Conservation (phyloP, 2,329 filamentous ascomycete genomes). For the Ophiognomonia clavigignenti-juglandacearum region DNA sequence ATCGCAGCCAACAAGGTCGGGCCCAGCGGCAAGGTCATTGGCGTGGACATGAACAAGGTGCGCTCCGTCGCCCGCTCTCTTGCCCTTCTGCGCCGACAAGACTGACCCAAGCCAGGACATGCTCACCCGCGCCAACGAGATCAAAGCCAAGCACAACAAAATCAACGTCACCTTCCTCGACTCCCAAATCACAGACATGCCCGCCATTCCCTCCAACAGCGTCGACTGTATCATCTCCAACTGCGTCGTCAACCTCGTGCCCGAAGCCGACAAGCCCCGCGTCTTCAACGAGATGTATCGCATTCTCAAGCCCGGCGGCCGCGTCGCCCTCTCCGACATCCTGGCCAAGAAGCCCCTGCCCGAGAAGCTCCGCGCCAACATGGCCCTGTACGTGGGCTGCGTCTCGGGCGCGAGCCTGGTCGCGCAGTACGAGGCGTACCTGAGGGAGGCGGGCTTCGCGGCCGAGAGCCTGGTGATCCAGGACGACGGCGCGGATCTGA, state of each 20-base stretch:
- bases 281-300: conserved; percentile 56
- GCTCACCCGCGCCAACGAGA: conserved; percentile 43
- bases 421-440: conserved; percentile 45
- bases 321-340: conserved; percentile 57
- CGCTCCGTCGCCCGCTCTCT: background rate
- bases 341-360: conserved; percentile 46
- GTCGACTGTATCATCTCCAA: conserved; percentile 58
- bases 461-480: conserved; percentile 39
- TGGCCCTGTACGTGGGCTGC: conserved; percentile 56
- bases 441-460: conserved; percentile 45
- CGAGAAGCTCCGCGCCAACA: conserved; percentile 38
- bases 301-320: conserved; percentile 50
- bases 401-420: conserved; percentile 52
- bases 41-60: conserved; percentile 57
- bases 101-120: conserved; percentile 40
- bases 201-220: conserved; percentile 33
- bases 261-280: conserved; percentile 42
- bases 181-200: conserved; percentile 44
- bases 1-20: conserved; percentile 48
- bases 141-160: conserved; percentile 31
- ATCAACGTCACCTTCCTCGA: conserved; percentile 48
- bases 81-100: too few species aligned
- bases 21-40: conserved; percentile 42
- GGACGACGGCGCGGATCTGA: conserved; percentile 42
- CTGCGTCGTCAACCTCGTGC: conserved; percentile 59